phyloP scores from a whole-genome alignment of 2,329 filamentous ascomycete genomes.

The Blastomyces emzantsi region DNA sequence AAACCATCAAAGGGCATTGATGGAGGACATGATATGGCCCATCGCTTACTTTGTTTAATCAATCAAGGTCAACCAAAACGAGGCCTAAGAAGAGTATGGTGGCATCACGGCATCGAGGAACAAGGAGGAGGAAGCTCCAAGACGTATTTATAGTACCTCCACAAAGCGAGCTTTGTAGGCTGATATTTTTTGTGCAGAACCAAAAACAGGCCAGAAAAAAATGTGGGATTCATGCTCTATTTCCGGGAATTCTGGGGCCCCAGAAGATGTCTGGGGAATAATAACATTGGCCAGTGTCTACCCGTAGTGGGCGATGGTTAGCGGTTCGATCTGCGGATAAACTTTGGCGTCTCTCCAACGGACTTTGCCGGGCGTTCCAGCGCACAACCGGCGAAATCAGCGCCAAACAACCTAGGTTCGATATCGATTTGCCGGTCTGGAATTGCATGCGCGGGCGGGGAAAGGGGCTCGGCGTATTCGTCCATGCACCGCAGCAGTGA shows the following conservation, averaged over 20 bases:
- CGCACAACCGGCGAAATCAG: too few relatives aligned
- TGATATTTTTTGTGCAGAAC: background rate
- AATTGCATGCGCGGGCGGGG: background rate
- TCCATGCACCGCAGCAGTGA: background rate
- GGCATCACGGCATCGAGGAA: background rate
- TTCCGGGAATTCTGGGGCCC: background rate
- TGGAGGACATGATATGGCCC: background rate
- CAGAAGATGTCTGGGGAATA: background rate
- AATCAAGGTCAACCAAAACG: background rate
- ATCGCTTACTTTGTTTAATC: background rate
- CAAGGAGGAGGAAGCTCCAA: background rate
- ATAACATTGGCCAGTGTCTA: background rate
- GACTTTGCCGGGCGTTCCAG: background rate
- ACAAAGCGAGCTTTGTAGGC: background rate
- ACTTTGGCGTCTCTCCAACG: background rate
- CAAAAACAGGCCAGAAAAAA: background rate
- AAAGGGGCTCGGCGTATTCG: background rate
- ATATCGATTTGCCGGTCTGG: background rate
- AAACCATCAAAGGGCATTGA: background rate
- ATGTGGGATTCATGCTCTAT: conserved; percentile 7
- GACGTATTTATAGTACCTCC: background rate
- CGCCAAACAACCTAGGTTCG: conserved; percentile 1
- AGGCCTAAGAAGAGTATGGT: background rate
- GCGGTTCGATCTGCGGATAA: background rate
- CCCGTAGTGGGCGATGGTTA: background rate